phyloP scores from a whole-genome alignment of 2,329 filamentous ascomycete species.

The Mariannaea sp. region DNA sequence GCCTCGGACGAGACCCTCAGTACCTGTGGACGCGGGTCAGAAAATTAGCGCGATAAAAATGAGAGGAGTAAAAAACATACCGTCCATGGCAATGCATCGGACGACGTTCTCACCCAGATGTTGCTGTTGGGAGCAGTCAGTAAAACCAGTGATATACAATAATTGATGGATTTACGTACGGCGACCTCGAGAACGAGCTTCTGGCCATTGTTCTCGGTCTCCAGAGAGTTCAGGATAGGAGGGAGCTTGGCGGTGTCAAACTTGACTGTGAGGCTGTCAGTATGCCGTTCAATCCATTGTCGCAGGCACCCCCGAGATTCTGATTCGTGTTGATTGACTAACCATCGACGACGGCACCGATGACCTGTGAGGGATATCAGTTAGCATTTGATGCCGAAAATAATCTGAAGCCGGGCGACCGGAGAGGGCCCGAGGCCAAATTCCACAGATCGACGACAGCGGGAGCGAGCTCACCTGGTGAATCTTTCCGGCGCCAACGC shows the following conservation, averaged over 20 bases:
- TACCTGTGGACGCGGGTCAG: slow-evolving; percentile 66
- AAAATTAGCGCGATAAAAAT: slow-evolving; percentile 28
- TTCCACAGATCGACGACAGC: slow-evolving; percentile 2
- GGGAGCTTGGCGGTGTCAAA: slow-evolving; percentile 94
- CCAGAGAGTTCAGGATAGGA: slow-evolving; percentile 95
- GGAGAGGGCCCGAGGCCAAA: slow-evolving; percentile 20
- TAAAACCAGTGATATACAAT: slow-evolving; percentile 14
- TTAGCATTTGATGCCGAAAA: slow-evolving; percentile 27
- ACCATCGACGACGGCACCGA: slow-evolving; percentile 99
- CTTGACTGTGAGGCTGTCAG: slow-evolving; percentile 72
- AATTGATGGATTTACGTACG: slow-evolving; percentile 59
- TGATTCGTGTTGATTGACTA: slow-evolving; percentile 52
- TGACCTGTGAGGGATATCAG: slow-evolving; percentile 68
- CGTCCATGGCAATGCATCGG: slow-evolving; percentile 99
- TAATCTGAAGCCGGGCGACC: slow-evolving; percentile 29
- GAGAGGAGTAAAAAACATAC: slow-evolving; percentile 58
- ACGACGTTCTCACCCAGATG: slow-evolving; percentile 99
- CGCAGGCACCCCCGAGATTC: slow-evolving; percentile 17
- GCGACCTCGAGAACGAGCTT: slow-evolving; percentile 97
- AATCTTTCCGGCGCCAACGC: slow-evolving; percentile 68
- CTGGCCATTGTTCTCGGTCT: slow-evolving; percentile 87
- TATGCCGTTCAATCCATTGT: slow-evolving; percentile 1
- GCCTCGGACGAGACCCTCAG: slow-evolving; percentile 98
- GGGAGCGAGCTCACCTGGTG: slow-evolving; percentile 60
- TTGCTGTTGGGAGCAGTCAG: slow-evolving; percentile 71